phyloP scores from a whole-genome alignment of 1,284 basidiomycete species.

The Fomitiporia mediterranea region DNA sequence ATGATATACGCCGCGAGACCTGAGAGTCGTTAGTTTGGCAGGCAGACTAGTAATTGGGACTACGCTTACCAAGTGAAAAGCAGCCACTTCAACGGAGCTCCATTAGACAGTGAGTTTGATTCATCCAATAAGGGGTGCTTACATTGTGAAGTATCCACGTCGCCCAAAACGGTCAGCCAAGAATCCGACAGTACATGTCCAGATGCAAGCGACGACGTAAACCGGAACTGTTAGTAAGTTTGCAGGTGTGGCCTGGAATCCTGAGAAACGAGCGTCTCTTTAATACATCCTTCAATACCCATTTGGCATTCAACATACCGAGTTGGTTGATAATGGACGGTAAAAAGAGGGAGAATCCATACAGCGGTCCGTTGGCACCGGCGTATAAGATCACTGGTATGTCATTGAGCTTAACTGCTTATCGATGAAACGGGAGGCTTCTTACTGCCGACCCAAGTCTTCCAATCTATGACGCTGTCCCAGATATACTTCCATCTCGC shows the following conservation, averaged over 20 bases:
- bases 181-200: conserved; percentile 61
- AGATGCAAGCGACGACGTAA: conserved; percentile 59
- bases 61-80: conserved; percentile 38
- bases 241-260: conserved; percentile 65
- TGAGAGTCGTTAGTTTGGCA: neutral
- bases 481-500: conserved; percentile 58
- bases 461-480: conserved; percentile 63
- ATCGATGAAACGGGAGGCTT: neutral
- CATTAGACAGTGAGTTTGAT: too few relatives aligned
- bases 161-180: conserved; percentile 55
- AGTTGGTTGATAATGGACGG: conserved; percentile 13
- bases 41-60: too few relatives aligned
- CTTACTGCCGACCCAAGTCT: conserved; percentile 66
- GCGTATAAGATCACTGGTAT: conserved; percentile 27
- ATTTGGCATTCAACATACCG: neutral
- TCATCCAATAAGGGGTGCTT: too few relatives aligned
- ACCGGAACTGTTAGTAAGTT: conserved; percentile 71
- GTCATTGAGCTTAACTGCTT: neutral
- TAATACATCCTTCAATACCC: neutral
- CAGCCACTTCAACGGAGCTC: conserved; percentile 34
- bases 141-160: conserved; percentile 62
- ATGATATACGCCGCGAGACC: conserved; percentile 62
- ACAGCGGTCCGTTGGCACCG: conserved; percentile 39
- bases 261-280: conserved; percentile 32
- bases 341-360: conserved; percentile 31